phyloP scores from a whole-genome alignment of 768 basidiomycete genomes.

The Imleria badia region DNA sequence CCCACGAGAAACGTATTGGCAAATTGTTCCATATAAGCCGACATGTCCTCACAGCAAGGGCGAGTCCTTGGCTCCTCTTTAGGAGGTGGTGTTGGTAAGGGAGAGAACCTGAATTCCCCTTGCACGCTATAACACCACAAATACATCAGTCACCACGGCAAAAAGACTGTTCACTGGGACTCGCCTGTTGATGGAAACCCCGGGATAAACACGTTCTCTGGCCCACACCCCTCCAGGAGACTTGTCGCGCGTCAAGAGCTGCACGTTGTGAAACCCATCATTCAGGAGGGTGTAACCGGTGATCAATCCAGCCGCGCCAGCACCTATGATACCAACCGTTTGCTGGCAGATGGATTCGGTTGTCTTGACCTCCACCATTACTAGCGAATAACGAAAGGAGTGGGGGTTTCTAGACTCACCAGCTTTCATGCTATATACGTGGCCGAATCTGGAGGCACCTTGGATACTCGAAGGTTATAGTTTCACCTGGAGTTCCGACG shows the following conservation, averaged over 20 bases:
- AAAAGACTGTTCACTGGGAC: slow-evolving; percentile 10
- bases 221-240: slow-evolving; percentile 62
- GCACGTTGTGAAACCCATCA: slow-evolving; percentile 57
- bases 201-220: slow-evolving; percentile 53
- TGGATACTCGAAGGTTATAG: no score
- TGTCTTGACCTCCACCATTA: background rate
- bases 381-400: background rate
- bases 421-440: background rate
- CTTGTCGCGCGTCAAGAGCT: slow-evolving; percentile 54
- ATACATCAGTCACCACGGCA: background rate
- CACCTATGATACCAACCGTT: slow-evolving; percentile 50
- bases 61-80: slow-evolving; percentile 33
- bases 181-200: slow-evolving; percentile 60
- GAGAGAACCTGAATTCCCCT: slow-evolving; percentile 61
- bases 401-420: background rate
- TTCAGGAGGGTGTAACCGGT: slow-evolving; percentile 53
- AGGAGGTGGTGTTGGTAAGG: slow-evolving; percentile 51
- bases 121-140: slow-evolving; percentile 45
- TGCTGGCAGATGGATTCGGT: slow-evolving; percentile 11
- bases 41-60: slow-evolving; percentile 53
- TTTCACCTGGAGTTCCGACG: no score
- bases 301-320: slow-evolving; percentile 59
- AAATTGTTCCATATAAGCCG: slow-evolving; percentile 56
- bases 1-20: slow-evolving; percentile 45
- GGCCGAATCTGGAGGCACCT: no score